phyloP scores from a whole-genome alignment of 768 basidiomycete species.

The Boletales sp. region DNA sequence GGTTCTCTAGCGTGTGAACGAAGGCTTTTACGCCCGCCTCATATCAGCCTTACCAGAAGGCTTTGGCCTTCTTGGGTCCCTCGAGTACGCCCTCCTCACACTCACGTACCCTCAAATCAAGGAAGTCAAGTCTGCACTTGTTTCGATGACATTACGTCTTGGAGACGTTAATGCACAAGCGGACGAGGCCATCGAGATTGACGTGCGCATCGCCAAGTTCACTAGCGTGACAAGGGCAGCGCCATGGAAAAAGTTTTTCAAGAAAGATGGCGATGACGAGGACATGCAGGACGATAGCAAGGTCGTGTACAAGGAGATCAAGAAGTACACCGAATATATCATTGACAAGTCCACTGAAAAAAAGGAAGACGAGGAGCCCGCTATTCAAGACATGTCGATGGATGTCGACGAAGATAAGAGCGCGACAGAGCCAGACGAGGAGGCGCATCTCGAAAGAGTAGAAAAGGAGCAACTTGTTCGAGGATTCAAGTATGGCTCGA shows the following conservation, averaged over 20 bases:
- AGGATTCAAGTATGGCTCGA: conserved; percentile 89
- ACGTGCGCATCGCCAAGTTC: conserved; percentile 75
- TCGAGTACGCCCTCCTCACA: conserved; percentile 27
- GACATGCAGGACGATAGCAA: conserved; percentile 31
- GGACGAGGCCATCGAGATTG: conserved; percentile 73
- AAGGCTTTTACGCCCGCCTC: conserved; percentile 62
- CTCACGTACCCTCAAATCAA: conserved; percentile 56
- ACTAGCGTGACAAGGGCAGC: conserved; percentile 69
- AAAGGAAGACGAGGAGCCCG: conserved; percentile 29
- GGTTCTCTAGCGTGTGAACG: conserved; percentile 59
- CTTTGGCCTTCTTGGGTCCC: conserved; percentile 27
- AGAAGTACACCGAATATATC: conserved; percentile 52
- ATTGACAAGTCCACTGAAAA: conserved; percentile 41
- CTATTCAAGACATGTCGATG: conserved; percentile 13
- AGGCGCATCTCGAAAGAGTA: conserved; percentile 48
- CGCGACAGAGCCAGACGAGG: conserved; percentile 24
- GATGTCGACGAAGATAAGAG: conserved; percentile 32
- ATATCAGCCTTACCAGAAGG: conserved; percentile 32
- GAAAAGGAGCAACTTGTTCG: conserved; percentile 76
- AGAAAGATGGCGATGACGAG: conserved; percentile 25
- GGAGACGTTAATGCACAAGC: conserved; percentile 67
- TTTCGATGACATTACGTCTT: conserved; percentile 65
- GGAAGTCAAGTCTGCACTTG: conserved; percentile 60
- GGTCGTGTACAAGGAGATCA: conserved; percentile 38
- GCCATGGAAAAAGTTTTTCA: conserved; percentile 61